Evolutionary conservation across 108 stramenopile genomes (phyloP).

Genomic region (Craspedostauros australis): DNA sequence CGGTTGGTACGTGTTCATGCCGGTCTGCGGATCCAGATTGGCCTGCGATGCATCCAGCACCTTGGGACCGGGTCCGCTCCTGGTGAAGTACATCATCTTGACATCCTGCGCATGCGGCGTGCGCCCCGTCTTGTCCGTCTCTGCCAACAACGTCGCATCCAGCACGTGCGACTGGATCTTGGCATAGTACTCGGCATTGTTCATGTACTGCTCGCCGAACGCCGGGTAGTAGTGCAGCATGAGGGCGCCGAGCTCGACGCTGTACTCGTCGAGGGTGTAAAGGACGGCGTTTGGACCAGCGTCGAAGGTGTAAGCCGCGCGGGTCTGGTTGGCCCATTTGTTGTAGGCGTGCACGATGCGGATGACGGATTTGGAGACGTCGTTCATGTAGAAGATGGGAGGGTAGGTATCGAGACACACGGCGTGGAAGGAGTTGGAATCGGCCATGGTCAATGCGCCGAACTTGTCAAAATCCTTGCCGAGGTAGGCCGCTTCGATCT

Average conservation of each 20-base stretch:
- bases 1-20: slow-evolving; percentile 36
- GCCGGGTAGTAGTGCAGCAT: slow-evolving; percentile 69
- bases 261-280: slow-evolving; percentile 65
- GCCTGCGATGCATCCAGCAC: slow-evolving; percentile 29
- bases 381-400: slow-evolving; percentile 99
- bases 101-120: slow-evolving; percentile 57
- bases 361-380: slow-evolving; percentile 64
- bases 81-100: slow-evolving; percentile 78
- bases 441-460: slow-evolving; percentile 92
- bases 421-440: slow-evolving; percentile 98
- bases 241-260: slow-evolving; percentile 65
- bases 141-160: slow-evolving; percentile 41
- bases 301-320: slow-evolving; percentile 98
- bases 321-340: slow-evolving; percentile 67
- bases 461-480: slow-evolving; percentile 89
- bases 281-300: slow-evolving; percentile 98
- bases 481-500: slow-evolving; percentile 82
- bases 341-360: slow-evolving; percentile 82
- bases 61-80: slow-evolving; percentile 71
- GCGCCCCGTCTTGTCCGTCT: slow-evolving; percentile 59
- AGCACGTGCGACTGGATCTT: slow-evolving; percentile 31
- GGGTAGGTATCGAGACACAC: slow-evolving; percentile 99
- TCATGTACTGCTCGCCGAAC: slow-evolving; percentile 35
- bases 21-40: slow-evolving; percentile 45
- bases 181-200: slow-evolving; percentile 32